These are phyloP conservation scores for Boletus insuetus DNA, from an alignment of 768 basidiomycete species.

Conservation along the genomic window DNA sequence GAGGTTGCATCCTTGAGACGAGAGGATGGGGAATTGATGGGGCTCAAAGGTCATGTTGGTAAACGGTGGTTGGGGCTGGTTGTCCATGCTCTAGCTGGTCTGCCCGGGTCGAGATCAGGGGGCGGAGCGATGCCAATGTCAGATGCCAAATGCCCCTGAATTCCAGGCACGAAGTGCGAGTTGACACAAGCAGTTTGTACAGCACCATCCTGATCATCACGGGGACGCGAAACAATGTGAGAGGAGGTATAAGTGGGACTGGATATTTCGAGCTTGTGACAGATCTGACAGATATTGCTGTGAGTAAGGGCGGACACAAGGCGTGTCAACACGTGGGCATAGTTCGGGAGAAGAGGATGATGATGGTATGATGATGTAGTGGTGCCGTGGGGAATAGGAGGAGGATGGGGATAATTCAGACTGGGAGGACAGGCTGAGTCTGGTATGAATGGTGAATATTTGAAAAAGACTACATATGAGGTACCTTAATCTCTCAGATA, in stretches of 20 bases:
- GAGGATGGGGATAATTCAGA: constrained; percentile 6
- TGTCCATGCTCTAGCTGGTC: constrained; percentile 29
- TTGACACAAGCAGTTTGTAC: constrained; percentile 7
- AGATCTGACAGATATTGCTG: constrained; percentile 12
- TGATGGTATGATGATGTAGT: constrained; percentile 12
- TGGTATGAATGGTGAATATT: too few species aligned
- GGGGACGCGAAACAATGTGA: constrained; percentile 9
- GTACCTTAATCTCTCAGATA: constrained; percentile 23
- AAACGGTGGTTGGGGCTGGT: background rate
- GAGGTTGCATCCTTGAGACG: background rate
- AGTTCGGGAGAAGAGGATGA: constrained; percentile 24
- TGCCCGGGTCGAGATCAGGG: constrained; percentile 28
- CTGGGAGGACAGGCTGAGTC: too few species aligned
- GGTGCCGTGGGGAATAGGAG: constrained; percentile 9
- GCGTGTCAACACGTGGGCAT: constrained; percentile 21
- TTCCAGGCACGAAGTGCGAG: constrained; percentile 9
- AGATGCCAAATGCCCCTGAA: constrained; percentile 21
- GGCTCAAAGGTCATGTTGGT: constrained; percentile 8
- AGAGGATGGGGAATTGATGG: background rate
- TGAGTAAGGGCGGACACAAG: constrained; percentile 18
- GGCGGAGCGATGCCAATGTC: constrained; percentile 23
- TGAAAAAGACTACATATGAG: constrained; percentile 14
- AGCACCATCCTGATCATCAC: constrained; percentile 8
- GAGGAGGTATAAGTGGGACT: constrained; percentile 8
- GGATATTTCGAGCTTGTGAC: background rate